A percentile compares a stretch with the other conserved stretches of the same genome.
Conservation (phyloP, 805 yeast species). For the Maudiozyma turicensis region DNA sequence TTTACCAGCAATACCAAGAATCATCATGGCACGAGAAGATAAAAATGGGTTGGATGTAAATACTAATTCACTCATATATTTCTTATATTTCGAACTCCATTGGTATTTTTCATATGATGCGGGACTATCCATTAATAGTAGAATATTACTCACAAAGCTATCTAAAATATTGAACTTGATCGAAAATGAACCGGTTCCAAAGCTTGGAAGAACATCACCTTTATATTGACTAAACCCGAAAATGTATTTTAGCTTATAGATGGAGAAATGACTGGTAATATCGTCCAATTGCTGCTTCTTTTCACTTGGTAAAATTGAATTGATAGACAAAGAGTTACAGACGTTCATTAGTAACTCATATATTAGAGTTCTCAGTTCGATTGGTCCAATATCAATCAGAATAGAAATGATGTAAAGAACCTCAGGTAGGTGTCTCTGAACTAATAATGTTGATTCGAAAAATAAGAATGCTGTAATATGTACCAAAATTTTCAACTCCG, state of each 20-base stretch:
- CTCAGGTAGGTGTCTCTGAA: slow-evolving; percentile 62
- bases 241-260: slow-evolving; percentile 58
- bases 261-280: slow-evolving; percentile 34
- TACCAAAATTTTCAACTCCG: slow-evolving; percentile 61
- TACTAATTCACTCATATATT: slow-evolving; percentile 53
- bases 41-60: slow-evolving; percentile 46
- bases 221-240: slow-evolving; percentile 58
- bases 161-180: slow-evolving; percentile 40
- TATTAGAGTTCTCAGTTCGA: slow-evolving; percentile 47
- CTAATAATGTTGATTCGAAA: slow-evolving; percentile 56
- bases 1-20: slow-evolving; percentile 59
- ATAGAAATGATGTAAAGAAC: slow-evolving; percentile 57
- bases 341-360: slow-evolving; percentile 56
- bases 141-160: slow-evolving; percentile 45
- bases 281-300: slow-evolving; percentile 36
- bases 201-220: slow-evolving; percentile 28
- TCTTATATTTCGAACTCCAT: slow-evolving; percentile 60
- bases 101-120: slow-evolving; percentile 37
- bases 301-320: slow-evolving; percentile 38
- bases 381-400: slow-evolving; percentile 41
- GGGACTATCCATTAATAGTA: slow-evolving; percentile 41
- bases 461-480: slow-evolving; percentile 54
- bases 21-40: slow-evolving; percentile 57
- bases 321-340: slow-evolving; percentile 57
- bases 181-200: slow-evolving; percentile 31